Evolutionary conservation across 2,329 filamentous ascomycete genomes (phyloP).

Genomic region (Sclerotinia nivalis): DNA sequence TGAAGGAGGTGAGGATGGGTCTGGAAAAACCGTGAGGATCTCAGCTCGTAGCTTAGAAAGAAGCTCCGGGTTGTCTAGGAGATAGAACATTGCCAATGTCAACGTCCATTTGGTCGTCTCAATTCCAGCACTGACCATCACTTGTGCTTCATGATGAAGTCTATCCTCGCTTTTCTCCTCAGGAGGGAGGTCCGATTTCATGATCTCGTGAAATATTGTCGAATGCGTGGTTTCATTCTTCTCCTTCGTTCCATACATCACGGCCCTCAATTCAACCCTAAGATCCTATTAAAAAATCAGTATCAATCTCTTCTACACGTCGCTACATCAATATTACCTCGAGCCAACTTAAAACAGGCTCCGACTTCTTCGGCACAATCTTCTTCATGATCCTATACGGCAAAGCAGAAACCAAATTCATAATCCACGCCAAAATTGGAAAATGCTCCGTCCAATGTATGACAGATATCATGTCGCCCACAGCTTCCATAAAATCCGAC

Average conservation of each 20-base stretch:
- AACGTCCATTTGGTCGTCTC: conserved; percentile 44
- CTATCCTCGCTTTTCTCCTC: conserved; percentile 42
- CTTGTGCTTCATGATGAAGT: conserved; percentile 40
- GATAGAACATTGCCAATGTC: conserved; percentile 42
- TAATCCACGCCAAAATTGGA: conserved; percentile 2
- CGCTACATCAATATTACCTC: not conserved
- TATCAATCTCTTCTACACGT: not conserved
- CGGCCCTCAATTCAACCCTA: conserved; percentile 6
- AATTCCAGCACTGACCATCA: conserved; percentile 43
- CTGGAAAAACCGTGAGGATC: conserved; percentile 32
- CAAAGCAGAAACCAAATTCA: conserved; percentile 10
- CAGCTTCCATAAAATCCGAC: conserved; percentile 10
- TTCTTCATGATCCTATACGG: conserved; percentile 7
- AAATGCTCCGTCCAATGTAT: conserved; percentile 15
- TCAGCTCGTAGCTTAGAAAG: conserved; percentile 42
- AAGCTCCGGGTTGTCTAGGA: conserved; percentile 42
- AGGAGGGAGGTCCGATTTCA: conserved; percentile 37
- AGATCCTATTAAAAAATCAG: not conserved
- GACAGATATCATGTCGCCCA: not conserved
- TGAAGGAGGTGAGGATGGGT: conserved; percentile 25
- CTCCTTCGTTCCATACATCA: conserved; percentile 13
- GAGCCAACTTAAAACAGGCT: conserved; percentile 10
- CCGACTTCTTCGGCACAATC: not conserved
- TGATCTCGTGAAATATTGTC: conserved; percentile 37
- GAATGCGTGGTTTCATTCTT: conserved; percentile 22